Conservation (phyloP, 345 rosid species). For the Toxicodendron radicans region DNA sequence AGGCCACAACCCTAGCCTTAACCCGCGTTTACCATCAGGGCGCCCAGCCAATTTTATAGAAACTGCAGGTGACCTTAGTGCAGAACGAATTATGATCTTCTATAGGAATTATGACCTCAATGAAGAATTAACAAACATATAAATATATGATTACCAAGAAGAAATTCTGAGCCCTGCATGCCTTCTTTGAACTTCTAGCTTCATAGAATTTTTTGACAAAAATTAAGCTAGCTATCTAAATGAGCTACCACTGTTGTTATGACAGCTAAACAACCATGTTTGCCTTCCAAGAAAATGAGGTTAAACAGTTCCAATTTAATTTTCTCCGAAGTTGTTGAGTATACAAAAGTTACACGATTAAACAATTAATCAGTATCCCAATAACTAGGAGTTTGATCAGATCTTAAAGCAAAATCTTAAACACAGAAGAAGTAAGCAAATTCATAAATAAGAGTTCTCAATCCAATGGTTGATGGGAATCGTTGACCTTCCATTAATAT, state of each 20-base stretch:
- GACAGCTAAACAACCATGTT: neutral
- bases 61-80: no score
- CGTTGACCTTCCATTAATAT: slow-evolving; percentile 15
- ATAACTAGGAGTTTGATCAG: neutral
- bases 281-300: neutral
- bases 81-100: no score
- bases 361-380: neutral
- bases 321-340: no score
- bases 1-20: no score
- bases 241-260: neutral
- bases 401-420: neutral
- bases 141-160: neutral
- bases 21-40: no score
- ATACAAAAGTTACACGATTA: no score
- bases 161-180: neutral
- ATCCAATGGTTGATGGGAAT: slow-evolving; percentile 1
- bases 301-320: neutral
- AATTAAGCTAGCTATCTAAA: neutral
- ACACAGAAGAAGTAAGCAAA: neutral
- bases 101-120: no score
- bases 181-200: neutral
- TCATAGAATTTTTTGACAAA: neutral
- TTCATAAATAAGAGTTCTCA: neutral
- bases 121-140: no score
- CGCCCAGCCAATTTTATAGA: no score